These are phyloP conservation scores for Aphanomyces astaci DNA, from an alignment of 352 stramenopile species.

Conservation along the genomic window DNA sequence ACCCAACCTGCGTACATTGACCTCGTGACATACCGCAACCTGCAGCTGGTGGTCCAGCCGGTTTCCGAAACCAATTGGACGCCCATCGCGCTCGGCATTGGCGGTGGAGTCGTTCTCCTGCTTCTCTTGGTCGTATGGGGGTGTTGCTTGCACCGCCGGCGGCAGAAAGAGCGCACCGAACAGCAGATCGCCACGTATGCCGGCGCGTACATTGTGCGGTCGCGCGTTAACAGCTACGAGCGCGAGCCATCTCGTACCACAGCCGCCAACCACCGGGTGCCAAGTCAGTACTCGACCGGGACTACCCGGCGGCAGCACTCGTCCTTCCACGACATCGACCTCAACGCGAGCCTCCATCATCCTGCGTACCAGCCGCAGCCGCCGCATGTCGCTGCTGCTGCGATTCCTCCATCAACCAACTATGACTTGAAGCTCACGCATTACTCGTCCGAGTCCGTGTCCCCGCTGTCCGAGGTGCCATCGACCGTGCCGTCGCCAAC, in stretches of 20 bases:
- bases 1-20: neutral
- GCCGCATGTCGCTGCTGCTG: too few relatives aligned
- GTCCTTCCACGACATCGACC: neutral
- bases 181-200: constrained; percentile 1
- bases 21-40: neutral
- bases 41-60: neutral
- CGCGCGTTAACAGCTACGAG: neutral
- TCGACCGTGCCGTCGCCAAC: neutral
- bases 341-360: too few relatives aligned
- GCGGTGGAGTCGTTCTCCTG: neutral
- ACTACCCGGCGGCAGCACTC: neutral
- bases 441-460: neutral
- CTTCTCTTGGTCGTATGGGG: neutral
- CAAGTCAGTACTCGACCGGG: neutral
- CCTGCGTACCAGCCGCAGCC: too few relatives aligned
- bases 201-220: constrained; percentile 3
- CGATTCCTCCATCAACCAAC: too few relatives aligned
- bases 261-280: neutral
- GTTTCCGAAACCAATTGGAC: neutral
- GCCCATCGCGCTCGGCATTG: constrained; percentile 7
- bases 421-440: neutral
- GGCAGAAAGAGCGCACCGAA: neutral
- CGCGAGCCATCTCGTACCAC: neutral
- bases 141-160: neutral
- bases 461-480: neutral